A percentile compares a stretch with the other conserved stretches of the same genome.
Evolutionary conservation across 257 asterid genomes (phyloP).

Genomic region (Solanum paucissectum): DNA sequence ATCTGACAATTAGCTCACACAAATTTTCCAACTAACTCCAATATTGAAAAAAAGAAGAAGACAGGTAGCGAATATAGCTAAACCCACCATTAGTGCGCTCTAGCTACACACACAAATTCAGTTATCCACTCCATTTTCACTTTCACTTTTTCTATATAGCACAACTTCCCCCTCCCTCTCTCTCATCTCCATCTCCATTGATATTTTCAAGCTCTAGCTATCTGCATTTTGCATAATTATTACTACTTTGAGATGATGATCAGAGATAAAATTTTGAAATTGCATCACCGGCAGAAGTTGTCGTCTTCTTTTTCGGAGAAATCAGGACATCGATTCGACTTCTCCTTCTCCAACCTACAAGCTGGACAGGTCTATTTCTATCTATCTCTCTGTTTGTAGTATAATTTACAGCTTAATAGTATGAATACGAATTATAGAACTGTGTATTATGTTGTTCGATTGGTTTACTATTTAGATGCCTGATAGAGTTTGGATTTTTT

Average conservation of each 20-base stretch:
- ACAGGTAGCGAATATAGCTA: background rate
- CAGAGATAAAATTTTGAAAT: conserved; percentile 31
- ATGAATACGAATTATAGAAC: background rate
- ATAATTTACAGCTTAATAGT: background rate
- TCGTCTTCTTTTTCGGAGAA: conserved; percentile 13
- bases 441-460: background rate
- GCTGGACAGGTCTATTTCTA: conserved; percentile 14
- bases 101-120: background rate
- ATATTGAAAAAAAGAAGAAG: background rate
- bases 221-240: background rate
- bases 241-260: conserved; percentile 13
- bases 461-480: background rate
- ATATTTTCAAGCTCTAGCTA: background rate
- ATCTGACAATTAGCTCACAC: background rate
- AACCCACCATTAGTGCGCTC: background rate
- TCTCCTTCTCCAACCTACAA: conserved; percentile 28
- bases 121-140: background rate
- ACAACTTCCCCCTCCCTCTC: background rate
- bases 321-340: conserved; percentile 26
- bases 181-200: background rate
- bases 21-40: background rate
- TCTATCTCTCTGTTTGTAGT: background rate
- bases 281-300: conserved; percentile 24
- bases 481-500: too few relatives aligned
- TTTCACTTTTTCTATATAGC: background rate